Conservation (phyloP, 306 rosid species). For the Myrica gale region DNA sequence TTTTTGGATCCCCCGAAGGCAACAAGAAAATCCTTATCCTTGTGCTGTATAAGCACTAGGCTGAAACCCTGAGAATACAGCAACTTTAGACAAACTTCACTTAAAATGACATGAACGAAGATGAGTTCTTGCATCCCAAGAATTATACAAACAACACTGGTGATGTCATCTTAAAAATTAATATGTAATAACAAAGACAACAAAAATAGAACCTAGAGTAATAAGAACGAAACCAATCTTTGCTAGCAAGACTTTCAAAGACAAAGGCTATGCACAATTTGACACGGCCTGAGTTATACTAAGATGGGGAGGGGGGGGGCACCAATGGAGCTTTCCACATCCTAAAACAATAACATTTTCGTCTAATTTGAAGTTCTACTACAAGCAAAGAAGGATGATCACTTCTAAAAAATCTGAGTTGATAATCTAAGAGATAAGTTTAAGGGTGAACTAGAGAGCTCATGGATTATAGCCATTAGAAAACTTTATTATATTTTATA, state of each 20-base stretch:
- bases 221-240: background rate
- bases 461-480: background rate
- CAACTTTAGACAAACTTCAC: conserved; percentile 12
- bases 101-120: conserved; percentile 22
- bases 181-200: no score
- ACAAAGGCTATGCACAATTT: background rate
- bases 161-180: background rate
- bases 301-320: background rate
- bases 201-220: background rate
- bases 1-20: conserved; percentile 94
- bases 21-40: conserved; percentile 88
- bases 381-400: background rate
- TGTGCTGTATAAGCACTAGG: conserved; percentile 71
- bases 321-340: background rate
- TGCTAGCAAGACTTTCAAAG: background rate
- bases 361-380: background rate
- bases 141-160: background rate
- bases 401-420: background rate
- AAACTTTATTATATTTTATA: background rate
- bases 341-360: background rate
- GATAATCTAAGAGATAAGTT: background rate
- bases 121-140: conserved; percentile 8
- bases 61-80: conserved; percentile 75
- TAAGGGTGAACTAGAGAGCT: background rate
- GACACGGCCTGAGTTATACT: background rate